phyloP scores from a whole-genome alignment of 2,329 filamentous ascomycete genomes.

The Paracoccidioides brasiliensis region DNA sequence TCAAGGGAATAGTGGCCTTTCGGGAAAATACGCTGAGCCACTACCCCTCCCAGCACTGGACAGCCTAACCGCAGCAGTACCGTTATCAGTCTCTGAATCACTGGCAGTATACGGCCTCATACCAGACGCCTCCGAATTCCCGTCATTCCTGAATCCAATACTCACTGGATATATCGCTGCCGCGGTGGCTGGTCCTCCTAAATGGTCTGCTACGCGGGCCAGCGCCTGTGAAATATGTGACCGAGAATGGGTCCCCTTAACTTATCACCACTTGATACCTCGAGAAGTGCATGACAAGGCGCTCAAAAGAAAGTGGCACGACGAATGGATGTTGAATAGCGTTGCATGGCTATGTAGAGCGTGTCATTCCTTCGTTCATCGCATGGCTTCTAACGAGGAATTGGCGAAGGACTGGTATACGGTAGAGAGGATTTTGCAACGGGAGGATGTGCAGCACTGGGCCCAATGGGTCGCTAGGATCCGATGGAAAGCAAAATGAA shows the following conservation, averaged over 20 bases:
- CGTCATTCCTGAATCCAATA: conserved; percentile 49
- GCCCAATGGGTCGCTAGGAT: conserved; percentile 59
- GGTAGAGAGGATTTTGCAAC: conserved; percentile 54
- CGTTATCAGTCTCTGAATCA: conserved; percentile 51
- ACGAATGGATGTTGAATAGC: conserved; percentile 58
- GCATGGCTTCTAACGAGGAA: conserved; percentile 62
- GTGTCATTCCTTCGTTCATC: conserved; percentile 73
- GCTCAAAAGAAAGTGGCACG: conserved; percentile 66
- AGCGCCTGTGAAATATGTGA: conserved; percentile 62
- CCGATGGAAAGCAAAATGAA: conserved; percentile 54
- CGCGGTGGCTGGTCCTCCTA: conserved; percentile 49
- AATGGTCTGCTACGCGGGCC: conserved; percentile 45
- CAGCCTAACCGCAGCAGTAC: conserved; percentile 41
- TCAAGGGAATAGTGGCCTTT: conserved; percentile 37
- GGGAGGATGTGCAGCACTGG: conserved; percentile 60
- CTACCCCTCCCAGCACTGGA: conserved; percentile 41
- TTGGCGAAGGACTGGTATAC: conserved; percentile 61
- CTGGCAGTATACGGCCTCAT: conserved; percentile 55
- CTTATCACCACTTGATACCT: conserved; percentile 82
- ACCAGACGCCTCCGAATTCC: conserved; percentile 31
- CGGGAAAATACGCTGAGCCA: conserved; percentile 45
- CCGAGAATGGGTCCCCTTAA: conserved; percentile 59
- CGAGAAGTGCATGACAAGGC: conserved; percentile 62
- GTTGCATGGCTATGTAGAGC: conserved; percentile 79
- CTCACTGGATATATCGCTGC: conserved; percentile 49